Conservation (phyloP, 2,329 filamentous ascomycete species). For the Emericellopsis cladophorae region DNA sequence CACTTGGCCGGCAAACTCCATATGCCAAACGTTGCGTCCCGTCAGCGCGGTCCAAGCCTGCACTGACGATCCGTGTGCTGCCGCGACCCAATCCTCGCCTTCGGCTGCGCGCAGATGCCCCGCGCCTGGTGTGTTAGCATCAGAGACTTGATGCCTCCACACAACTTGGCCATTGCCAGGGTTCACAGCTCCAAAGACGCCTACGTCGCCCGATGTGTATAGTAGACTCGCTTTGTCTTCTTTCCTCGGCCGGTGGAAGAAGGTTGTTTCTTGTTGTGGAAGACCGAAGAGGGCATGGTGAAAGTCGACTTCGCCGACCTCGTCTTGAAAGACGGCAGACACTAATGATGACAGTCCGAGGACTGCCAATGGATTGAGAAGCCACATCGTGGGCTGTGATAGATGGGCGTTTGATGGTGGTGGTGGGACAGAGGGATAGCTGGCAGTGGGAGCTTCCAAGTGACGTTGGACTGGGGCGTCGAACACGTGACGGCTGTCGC, state of each 20-base stretch:
- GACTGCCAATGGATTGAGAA: slow-evolving; percentile 22
- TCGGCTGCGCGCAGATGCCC: slow-evolving; percentile 61
- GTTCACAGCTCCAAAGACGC: slow-evolving; percentile 77
- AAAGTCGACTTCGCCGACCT: slow-evolving; percentile 86
- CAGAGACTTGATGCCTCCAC: slow-evolving; percentile 71
- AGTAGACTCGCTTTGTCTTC: slow-evolving; percentile 79
- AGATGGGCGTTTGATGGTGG: too few relatives aligned
- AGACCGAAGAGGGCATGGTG: slow-evolving; percentile 81
- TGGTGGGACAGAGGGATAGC: too few relatives aligned
- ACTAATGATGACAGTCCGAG: slow-evolving; percentile 28
- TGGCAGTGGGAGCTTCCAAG: too few relatives aligned
- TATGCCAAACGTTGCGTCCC: slow-evolving; percentile 68
- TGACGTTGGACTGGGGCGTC: too few relatives aligned
- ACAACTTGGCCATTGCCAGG: slow-evolving; percentile 73
- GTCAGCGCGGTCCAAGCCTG: slow-evolving; percentile 74
- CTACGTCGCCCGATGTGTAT: slow-evolving; percentile 79
- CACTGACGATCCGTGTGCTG: slow-evolving; percentile 57
- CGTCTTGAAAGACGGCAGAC: slow-evolving; percentile 70
- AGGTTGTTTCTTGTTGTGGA: slow-evolving; percentile 71
- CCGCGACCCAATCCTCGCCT: slow-evolving; percentile 64
- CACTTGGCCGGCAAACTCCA: slow-evolving; percentile 42
- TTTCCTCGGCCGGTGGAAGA: slow-evolving; percentile 81
- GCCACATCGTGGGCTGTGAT: slow-evolving; percentile 15
- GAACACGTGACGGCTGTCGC: too few relatives aligned
- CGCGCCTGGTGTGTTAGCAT: slow-evolving; percentile 26